A percentile compares a stretch with the other conserved stretches of the same genome.
These are phyloP conservation scores for Yarrowia keelungensis DNA, from an alignment of 805 yeast genomes.

Conservation along the genomic window DNA sequence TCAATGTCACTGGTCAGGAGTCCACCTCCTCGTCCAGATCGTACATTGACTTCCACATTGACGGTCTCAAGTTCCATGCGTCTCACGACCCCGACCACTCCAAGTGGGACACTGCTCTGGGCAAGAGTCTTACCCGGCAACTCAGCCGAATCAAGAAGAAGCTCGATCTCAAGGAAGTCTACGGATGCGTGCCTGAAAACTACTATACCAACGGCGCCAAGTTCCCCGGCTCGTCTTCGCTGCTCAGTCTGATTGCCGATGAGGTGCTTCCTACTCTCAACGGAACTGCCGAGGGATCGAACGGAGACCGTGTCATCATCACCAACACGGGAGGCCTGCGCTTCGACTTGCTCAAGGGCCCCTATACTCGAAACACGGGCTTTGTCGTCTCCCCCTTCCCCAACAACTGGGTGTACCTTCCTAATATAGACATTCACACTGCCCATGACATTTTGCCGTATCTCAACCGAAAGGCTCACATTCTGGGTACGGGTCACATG, in stretches of 20 bases:
- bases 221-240: conserved; percentile 60
- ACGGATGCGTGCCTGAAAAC: conserved; percentile 71
- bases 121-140: conserved; percentile 15
- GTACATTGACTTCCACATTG: conserved; percentile 81
- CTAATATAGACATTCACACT: conserved; percentile 61
- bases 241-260: conserved; percentile 65
- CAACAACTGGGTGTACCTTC: conserved; percentile 75
- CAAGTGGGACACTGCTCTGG: conserved; percentile 28
- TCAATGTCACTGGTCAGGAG: conserved; percentile 50
- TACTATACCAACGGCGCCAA: conserved; percentile 75
- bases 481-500: conserved; percentile 45
- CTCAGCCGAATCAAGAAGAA: conserved; percentile 35
- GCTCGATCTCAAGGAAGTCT: conserved; percentile 61
- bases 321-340: conserved; percentile 89
- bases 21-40: conserved; percentile 54
- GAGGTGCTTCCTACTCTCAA: conserved; percentile 59
- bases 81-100: conserved; percentile 43
- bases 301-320: conserved; percentile 59
- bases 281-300: conserved; percentile 48
- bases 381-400: conserved; percentile 85
- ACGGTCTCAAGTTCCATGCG: conserved; percentile 73
- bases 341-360: conserved; percentile 84
- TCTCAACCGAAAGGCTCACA: conserved; percentile 64
- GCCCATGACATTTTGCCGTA: conserved; percentile 62
- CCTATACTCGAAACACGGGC: conserved; percentile 78